Conservation (phyloP, 2,329 filamentous ascomycete genomes). For the Cercospora sp. region DNA sequence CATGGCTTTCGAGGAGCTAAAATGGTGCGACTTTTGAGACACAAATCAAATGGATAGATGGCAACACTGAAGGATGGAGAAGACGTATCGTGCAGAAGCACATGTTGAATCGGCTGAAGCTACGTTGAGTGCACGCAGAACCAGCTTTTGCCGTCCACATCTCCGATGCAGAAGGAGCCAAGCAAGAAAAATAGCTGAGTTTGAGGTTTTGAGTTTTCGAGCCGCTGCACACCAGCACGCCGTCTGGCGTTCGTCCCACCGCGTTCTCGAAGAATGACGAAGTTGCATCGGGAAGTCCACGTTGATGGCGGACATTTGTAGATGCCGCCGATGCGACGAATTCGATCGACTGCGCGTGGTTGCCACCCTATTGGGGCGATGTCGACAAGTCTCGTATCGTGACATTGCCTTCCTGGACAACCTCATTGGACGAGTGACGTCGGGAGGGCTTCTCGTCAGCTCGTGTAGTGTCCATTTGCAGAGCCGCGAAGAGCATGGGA, state of each 20-base stretch:
- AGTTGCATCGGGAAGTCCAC: slow-evolving; percentile 13
- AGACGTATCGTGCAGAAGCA: not conserved
- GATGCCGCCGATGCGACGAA: slow-evolving; percentile 4
- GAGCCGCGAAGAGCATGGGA: not conserved
- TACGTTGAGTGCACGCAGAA: slow-evolving; percentile 5
- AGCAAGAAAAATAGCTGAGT: not conserved
- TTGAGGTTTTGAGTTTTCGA: not conserved
- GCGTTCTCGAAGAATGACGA: slow-evolving; percentile 8
- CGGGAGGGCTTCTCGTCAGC: slow-evolving; percentile 9
- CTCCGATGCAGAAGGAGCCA: slow-evolving; percentile 1
- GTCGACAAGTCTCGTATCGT: slow-evolving; percentile 11
- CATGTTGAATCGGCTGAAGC: not conserved
- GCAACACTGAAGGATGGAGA: not conserved
- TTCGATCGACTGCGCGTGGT: not conserved
- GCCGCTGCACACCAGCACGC: slow-evolving; percentile 10
- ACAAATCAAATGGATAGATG: not conserved
- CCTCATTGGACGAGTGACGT: slow-evolving; percentile 17
- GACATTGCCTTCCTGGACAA: not conserved
- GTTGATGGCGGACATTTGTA: not conserved
- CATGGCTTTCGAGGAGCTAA: not conserved
- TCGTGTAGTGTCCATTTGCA: not conserved
- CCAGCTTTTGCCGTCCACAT: slow-evolving; percentile 1
- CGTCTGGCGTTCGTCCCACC: not conserved
- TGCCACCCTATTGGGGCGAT: slow-evolving; percentile 13
- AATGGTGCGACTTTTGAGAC: slow-evolving; percentile 4